Conservation (phyloP, 495 filamentous ascomycete species). For the Chlorociboria aeruginascens region DNA sequence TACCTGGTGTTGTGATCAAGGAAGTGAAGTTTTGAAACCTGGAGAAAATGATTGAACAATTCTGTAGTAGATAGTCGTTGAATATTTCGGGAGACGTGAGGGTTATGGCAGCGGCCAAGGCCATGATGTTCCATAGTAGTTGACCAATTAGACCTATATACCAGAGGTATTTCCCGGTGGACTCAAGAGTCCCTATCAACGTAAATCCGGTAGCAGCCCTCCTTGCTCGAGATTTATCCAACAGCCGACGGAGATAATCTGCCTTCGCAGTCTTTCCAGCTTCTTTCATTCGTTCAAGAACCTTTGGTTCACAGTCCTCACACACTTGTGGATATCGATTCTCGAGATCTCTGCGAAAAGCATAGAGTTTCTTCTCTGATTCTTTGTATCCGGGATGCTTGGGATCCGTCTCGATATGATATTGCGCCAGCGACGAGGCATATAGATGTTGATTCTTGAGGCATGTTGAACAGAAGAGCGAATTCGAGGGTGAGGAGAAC, state of each 20-base stretch:
- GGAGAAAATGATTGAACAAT: background rate
- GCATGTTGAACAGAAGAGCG: conserved; percentile 65
- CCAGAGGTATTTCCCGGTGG: conserved; percentile 35
- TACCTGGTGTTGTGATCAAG: background rate
- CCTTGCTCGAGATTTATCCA: conserved; percentile 46
- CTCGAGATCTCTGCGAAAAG: conserved; percentile 54
- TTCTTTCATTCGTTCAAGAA: conserved; percentile 48
- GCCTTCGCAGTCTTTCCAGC: conserved; percentile 69
- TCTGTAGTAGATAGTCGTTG: background rate
- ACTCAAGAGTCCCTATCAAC: conserved; percentile 30
- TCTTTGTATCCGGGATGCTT: conserved; percentile 53
- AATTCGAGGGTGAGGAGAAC: conserved; percentile 19
- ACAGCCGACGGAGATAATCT: conserved; percentile 59
- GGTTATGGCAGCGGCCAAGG: conserved; percentile 13
- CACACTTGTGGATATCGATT: conserved; percentile 76
- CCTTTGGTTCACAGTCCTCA: conserved; percentile 56
- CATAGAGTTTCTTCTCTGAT: conserved; percentile 37
- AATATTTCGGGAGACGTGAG: background rate
- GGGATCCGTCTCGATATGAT: conserved; percentile 29
- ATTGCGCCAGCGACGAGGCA: conserved; percentile 51
- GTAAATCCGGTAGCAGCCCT: conserved; percentile 26
- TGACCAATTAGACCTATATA: conserved; percentile 41
- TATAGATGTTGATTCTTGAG: conserved; percentile 73
- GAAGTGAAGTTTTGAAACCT: background rate
- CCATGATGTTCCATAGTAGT: conserved; percentile 35